phyloP scores from a whole-genome alignment of 345 rosid genomes.

The Dovyalis caffra region DNA sequence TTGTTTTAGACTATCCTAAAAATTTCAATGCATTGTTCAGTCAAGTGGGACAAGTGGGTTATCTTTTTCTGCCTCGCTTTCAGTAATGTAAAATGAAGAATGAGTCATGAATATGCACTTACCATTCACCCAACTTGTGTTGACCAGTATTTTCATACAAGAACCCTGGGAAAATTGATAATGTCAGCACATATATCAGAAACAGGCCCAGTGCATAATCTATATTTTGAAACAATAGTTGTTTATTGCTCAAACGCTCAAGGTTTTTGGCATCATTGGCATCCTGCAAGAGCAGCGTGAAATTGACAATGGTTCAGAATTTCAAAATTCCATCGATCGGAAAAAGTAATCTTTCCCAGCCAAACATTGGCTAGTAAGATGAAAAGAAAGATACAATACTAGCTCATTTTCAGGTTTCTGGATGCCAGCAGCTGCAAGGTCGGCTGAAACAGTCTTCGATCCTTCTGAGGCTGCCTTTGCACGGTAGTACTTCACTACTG shows the following conservation, averaged over 20 bases:
- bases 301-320: too few species aligned
- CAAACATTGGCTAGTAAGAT: too few species aligned
- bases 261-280: constrained; percentile 31
- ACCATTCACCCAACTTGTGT: constrained; percentile 64
- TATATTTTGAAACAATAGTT: constrained; percentile 51
- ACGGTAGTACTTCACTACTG: constrained; percentile 74
- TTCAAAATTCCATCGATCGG: too few species aligned
- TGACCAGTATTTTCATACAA: constrained; percentile 72
- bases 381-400: not conserved
- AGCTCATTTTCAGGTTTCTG: constrained; percentile 30
- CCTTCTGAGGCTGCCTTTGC: constrained; percentile 85
- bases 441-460: constrained; percentile 83
- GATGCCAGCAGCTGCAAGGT: constrained; percentile 87
- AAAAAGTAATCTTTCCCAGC: too few species aligned
- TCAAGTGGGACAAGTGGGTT: too few species aligned
- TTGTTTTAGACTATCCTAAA: too few species aligned
- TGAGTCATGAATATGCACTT: constrained; percentile 4
- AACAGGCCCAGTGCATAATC: constrained; percentile 64
- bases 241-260: constrained; percentile 55
- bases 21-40: too few species aligned
- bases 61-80: too few species aligned
- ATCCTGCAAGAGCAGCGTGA: constrained; percentile 46
- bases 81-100: too few species aligned
- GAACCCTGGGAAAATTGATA: constrained; percentile 86
- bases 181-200: constrained; percentile 63